These are phyloP conservation scores for Asterophora lycoperdoides DNA, from an alignment of 768 basidiomycete genomes.

Conservation along the genomic window DNA sequence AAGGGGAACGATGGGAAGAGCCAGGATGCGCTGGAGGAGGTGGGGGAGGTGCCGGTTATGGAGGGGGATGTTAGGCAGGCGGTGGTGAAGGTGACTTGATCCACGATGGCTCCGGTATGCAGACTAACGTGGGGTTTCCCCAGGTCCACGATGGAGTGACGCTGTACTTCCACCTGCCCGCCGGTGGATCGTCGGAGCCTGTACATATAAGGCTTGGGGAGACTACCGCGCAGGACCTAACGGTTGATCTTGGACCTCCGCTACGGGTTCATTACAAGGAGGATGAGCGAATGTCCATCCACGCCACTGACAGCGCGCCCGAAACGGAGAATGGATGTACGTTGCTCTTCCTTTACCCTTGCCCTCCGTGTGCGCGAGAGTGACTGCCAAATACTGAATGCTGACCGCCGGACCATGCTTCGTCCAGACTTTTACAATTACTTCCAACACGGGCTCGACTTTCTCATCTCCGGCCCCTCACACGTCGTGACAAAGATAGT, in stretches of 20 bases:
- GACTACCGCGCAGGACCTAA: constrained; percentile 81
- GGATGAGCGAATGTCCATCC: constrained; percentile 84
- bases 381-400: no score
- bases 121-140: neutral
- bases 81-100: constrained; percentile 66
- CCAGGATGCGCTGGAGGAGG: constrained; percentile 71
- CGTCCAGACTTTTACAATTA: constrained; percentile 85
- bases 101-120: no score
- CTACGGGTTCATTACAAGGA: constrained; percentile 80
- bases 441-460: constrained; percentile 87
- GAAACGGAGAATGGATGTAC: constrained; percentile 51
- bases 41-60: constrained; percentile 62
- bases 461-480: constrained; percentile 66
- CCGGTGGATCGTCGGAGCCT: constrained; percentile 30
- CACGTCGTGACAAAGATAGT: constrained; percentile 83
- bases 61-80: constrained; percentile 65
- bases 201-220: constrained; percentile 63
- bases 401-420: neutral
- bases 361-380: neutral
- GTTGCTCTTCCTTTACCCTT: constrained; percentile 13
- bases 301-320: constrained; percentile 44
- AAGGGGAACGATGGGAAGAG: constrained; percentile 52
- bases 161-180: constrained; percentile 60
- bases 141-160: constrained; percentile 74
- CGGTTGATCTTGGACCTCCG: constrained; percentile 75